Evolutionary conservation across 495 filamentous ascomycete genomes (phyloP).

Genomic region (Aeminium ludgeri): DNA sequence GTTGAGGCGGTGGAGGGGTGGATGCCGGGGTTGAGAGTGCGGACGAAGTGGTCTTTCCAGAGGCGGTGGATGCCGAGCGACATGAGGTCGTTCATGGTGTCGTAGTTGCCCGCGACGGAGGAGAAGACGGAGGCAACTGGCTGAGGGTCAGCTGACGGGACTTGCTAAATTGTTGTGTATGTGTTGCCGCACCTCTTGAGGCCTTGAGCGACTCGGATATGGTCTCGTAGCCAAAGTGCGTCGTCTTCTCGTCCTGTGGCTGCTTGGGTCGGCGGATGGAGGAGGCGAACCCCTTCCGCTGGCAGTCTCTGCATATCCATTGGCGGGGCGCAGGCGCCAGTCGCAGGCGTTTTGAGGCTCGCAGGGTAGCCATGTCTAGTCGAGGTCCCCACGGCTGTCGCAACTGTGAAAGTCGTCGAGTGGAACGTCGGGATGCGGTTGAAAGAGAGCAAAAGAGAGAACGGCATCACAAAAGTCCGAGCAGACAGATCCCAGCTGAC

Average conservation of each 20-base stretch:
- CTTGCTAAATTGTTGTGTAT: too few relatives aligned
- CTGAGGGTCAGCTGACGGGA: background rate
- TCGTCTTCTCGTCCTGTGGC: conserved; percentile 42
- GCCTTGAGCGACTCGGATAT: conserved; percentile 72
- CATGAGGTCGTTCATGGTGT: conserved; percentile 99
- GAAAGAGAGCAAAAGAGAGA: too few relatives aligned
- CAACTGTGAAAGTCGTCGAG: too few relatives aligned
- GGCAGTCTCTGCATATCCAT: conserved; percentile 8
- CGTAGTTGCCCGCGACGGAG: conserved; percentile 80
- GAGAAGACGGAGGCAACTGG: conserved; percentile 81
- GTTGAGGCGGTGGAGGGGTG: conserved; percentile 33
- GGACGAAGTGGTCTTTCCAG: conserved; percentile 98
- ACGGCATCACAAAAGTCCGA: too few relatives aligned
- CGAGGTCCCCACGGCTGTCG: too few relatives aligned
- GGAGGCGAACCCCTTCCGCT: conserved; percentile 34
- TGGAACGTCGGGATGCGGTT: too few relatives aligned
- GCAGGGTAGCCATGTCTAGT: conserved; percentile 11
- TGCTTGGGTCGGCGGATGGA: conserved; percentile 29
- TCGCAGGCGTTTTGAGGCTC: conserved; percentile 3
- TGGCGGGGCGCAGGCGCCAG: background rate
- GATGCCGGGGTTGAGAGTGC: conserved; percentile 73
- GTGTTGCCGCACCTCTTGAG: conserved; percentile 38
- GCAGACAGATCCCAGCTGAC: too few relatives aligned
- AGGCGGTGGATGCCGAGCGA: conserved; percentile 89
- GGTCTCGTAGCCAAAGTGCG: conserved; percentile 88